These are phyloP conservation scores for Malus hybrid DNA, from an alignment of 331 rosid species.

Conservation along the genomic window DNA sequence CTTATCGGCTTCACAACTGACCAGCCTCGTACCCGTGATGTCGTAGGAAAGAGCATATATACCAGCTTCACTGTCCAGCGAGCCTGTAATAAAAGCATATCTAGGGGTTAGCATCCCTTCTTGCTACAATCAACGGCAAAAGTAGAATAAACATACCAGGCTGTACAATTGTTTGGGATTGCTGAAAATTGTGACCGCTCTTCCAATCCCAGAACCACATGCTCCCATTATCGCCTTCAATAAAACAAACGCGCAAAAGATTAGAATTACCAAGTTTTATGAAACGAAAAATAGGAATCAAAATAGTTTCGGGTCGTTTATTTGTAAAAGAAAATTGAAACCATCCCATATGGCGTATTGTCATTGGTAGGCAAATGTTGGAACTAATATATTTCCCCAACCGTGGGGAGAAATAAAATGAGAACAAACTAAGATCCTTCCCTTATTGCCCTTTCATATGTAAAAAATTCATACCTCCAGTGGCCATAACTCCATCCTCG, in stretches of 20 bases:
- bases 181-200: conserved; percentile 97
- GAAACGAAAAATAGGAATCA: neutral
- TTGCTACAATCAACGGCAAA: neutral
- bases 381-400: neutral
- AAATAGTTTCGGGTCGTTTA: neutral
- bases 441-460: neutral
- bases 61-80: conserved; percentile 96
- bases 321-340: too few species aligned
- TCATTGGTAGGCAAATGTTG: neutral
- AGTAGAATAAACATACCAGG: conserved; percentile 52
- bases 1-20: conserved; percentile 94
- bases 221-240: conserved; percentile 93
- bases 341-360: neutral
- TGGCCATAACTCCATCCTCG: conserved; percentile 89
- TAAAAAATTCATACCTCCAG: conserved; percentile 61
- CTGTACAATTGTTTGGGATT: conserved; percentile 89
- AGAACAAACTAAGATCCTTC: neutral
- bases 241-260: neutral
- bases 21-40: conserved; percentile 72
- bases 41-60: conserved; percentile 80
- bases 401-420: neutral
- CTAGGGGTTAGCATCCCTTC: neutral
- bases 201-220: conserved; percentile 99
- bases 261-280: neutral
- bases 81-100: conserved; percentile 37